Conservation (phyloP, 2,329 filamentous ascomycete genomes). For the Aspergillus chevalieri region DNA sequence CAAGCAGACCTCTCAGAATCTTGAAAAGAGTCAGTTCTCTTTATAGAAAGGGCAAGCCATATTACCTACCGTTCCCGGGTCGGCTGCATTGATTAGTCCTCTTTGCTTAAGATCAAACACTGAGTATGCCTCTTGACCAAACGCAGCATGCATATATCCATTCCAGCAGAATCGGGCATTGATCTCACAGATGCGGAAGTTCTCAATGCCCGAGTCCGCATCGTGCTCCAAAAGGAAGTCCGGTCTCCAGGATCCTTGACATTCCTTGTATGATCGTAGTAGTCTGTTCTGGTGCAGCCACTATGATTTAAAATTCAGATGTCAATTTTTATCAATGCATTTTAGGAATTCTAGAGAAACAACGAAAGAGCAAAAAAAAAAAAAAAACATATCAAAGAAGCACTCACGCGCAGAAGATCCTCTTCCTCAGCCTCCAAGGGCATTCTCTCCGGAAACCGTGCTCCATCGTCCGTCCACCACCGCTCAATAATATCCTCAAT, state of each 20-base stretch:
- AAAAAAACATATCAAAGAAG: too few relatives aligned
- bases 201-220: background rate
- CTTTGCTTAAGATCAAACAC: background rate
- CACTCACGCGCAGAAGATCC: constrained; percentile 14
- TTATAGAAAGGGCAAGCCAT: background rate
- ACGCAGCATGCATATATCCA: background rate
- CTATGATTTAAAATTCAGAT: background rate
- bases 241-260: constrained; percentile 14
- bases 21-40: background rate
- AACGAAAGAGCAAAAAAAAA: too few relatives aligned
- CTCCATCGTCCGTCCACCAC: constrained; percentile 21
- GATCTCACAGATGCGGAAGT: constrained; percentile 14
- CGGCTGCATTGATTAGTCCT: background rate
- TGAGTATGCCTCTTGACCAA: background rate
- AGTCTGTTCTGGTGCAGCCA: constrained; percentile 3
- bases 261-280: constrained; percentile 6
- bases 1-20: background rate
- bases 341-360: background rate
- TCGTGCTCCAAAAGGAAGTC: constrained; percentile 9
- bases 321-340: background rate
- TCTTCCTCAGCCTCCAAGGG: constrained; percentile 22
- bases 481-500: constrained; percentile 19
- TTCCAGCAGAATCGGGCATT: constrained; percentile 7
- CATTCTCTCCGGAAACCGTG: constrained; percentile 19
- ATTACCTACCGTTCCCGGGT: constrained; percentile 3